Evolutionary conservation across 805 yeast species (phyloP).

Genomic region (Lachancea quebecensis): DNA sequence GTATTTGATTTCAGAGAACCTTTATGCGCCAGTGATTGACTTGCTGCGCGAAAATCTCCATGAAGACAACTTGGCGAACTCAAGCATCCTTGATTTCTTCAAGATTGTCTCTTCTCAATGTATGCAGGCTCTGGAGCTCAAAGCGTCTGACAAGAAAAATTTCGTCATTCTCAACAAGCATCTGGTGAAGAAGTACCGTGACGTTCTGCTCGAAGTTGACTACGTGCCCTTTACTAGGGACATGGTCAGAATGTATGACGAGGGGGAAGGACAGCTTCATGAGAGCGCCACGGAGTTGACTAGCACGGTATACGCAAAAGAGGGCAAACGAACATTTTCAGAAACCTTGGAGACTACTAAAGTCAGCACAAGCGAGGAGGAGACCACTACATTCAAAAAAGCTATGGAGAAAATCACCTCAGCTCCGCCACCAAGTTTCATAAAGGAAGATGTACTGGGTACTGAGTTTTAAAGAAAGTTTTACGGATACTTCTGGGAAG

Average conservation of each 20-base stretch:
- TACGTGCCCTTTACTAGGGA: conserved; percentile 28
- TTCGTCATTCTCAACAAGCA: conserved; percentile 26
- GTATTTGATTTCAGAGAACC: conserved; percentile 48
- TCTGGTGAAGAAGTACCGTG: conserved; percentile 27
- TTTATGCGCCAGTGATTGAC: conserved; percentile 43
- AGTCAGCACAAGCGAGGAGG: conserved; percentile 13
- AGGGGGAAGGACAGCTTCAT: not conserved
- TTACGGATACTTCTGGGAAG: not conserved
- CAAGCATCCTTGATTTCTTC: conserved; percentile 66
- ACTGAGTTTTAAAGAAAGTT: not conserved
- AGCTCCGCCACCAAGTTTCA: conserved; percentile 16
- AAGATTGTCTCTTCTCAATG: conserved; percentile 36
- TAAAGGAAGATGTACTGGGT: conserved; percentile 11
- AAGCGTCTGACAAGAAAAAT: conserved; percentile 15
- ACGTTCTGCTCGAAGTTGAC: conserved; percentile 27
- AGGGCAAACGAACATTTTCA: conserved; percentile 5
- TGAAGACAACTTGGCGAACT: conserved; percentile 59
- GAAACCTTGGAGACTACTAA: conserved; percentile 8
- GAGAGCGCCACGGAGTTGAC: conserved; percentile 1
- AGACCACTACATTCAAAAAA: conserved; percentile 12
- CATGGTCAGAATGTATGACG: conserved; percentile 23
- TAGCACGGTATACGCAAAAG: conserved; percentile 6
- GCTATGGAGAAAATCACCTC: conserved; percentile 15
- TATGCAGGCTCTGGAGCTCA: conserved; percentile 10
- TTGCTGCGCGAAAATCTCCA: conserved; percentile 43